Conservation (phyloP, 2,329 filamentous ascomycete species). For the Pseudogymnoascus sp. region DNA sequence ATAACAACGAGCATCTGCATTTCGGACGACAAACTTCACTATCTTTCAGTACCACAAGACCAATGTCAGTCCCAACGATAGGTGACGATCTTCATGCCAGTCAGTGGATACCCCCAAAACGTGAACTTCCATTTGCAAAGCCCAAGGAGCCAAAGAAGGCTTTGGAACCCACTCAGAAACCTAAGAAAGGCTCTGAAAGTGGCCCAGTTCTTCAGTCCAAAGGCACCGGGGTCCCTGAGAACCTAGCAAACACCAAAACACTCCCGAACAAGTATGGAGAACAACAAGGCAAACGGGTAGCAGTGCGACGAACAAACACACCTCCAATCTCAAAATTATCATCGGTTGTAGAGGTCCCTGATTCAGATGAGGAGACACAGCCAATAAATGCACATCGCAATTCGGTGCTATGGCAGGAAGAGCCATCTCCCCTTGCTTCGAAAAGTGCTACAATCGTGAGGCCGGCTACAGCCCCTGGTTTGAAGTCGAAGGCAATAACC, state of each 20-base stretch:
- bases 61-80: constrained; percentile 15
- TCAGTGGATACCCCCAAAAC: constrained; percentile 21
- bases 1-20: not conserved
- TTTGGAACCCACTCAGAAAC: not conserved
- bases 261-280: constrained; percentile 12
- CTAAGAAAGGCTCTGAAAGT: not conserved
- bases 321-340: not conserved
- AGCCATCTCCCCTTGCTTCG: constrained; percentile 17
- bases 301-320: not conserved
- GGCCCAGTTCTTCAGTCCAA: not conserved
- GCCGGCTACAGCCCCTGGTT: constrained; percentile 13
- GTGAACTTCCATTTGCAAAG: constrained; percentile 23
- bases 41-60: constrained; percentile 2
- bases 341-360: not conserved
- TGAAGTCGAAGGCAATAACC: constrained; percentile 19
- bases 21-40: not conserved
- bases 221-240: not conserved
- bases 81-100: not conserved
- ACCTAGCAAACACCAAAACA: constrained; percentile 8
- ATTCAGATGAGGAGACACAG: not conserved
- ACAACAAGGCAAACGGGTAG: not conserved
- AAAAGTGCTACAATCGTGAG: constrained; percentile 17
- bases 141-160: constrained; percentile 6
- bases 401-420: not conserved
- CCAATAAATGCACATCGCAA: not conserved